Evolutionary conservation across 148 eudicot species (phyloP), one percentile per base, ranked within the genome.

Genomic region (Rhododendron ovatum): DNA sequence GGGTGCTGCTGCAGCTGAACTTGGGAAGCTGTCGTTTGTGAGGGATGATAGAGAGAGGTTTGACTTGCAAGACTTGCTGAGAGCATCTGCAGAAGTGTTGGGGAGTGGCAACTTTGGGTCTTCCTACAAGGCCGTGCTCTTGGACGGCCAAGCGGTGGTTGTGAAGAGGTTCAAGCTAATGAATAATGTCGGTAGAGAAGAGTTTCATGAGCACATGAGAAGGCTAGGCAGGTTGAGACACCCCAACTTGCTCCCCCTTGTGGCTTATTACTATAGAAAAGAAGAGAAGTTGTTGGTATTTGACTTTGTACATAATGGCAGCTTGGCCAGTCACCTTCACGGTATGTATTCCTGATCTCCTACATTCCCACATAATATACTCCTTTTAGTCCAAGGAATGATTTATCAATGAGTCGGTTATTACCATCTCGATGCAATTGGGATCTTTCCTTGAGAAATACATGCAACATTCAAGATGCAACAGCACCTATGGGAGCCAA

Each of bases 81-180:
- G 93, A 47, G 99, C 99, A 2, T 95, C 98, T 12, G 99, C 99
- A 5, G 95, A 95, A 80, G 95, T 95, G 78, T 81, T 96, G 88
- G 99, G 96, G 69, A 93, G 95, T n/a, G 98, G 99, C 24, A 91
- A 87, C 87, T 95, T 96, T 7, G 95, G 94, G 50, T 92, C 98
- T 0, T 91, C 96, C 4, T 96, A 96, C 88, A 95, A 96, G 91
- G 98, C 96, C 24, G 91, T 88, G 85, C 78, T 96, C 55, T 85
- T 88, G 88, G 90, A 90, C 2, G 93, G 93, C 35, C 90, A 92
- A 39, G 86, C 92, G 1, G 84, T 95, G 85, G 98, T 96, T 4
- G 98, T 96, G 57, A 96, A 96, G 90, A 93, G 98, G 86, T 93
- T 90, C 88, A 93, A 91, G 81, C 94, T 93, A 45, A 96, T 96